Conservation (phyloP, 2,329 filamentous ascomycete genomes). For the Aschersonia sp. region DNA sequence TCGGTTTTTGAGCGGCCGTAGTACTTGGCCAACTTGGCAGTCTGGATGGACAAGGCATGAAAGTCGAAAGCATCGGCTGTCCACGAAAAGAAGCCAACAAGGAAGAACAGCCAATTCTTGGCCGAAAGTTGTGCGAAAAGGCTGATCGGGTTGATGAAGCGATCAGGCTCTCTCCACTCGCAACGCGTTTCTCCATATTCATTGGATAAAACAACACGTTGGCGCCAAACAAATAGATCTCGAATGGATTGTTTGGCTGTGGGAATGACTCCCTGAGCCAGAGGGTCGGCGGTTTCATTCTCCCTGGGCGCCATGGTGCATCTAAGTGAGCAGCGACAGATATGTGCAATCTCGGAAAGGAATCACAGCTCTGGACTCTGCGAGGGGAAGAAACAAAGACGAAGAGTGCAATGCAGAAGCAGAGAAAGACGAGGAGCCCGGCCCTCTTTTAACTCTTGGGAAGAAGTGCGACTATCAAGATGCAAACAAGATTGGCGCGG, state of each 20-base stretch:
- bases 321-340: background rate
- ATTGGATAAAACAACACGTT: constrained; percentile 53
- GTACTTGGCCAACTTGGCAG: constrained; percentile 48
- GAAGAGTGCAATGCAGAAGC: background rate
- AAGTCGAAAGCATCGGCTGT: constrained; percentile 76
- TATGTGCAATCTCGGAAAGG: background rate
- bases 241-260: constrained; percentile 48
- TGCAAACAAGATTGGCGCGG: background rate
- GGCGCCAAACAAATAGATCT: constrained; percentile 62
- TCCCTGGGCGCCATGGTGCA: background rate
- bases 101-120: constrained; percentile 61
- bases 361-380: background rate
- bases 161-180: constrained; percentile 55
- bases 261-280: constrained; percentile 49
- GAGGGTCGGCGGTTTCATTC: constrained; percentile 45
- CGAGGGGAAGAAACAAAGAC: no score
- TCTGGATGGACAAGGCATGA: constrained; percentile 67
- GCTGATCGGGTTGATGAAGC: constrained; percentile 55
- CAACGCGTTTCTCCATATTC: constrained; percentile 48
- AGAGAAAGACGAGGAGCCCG: background rate
- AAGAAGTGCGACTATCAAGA: background rate
- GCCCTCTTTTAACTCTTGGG: background rate
- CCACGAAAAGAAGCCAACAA: constrained; percentile 64
- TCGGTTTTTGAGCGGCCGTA: constrained; percentile 42
- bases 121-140: constrained; percentile 49